These are phyloP conservation scores for Linanthus parryae DNA, from an alignment of 148 eudicot genomes.

Conservation along the genomic window DNA sequence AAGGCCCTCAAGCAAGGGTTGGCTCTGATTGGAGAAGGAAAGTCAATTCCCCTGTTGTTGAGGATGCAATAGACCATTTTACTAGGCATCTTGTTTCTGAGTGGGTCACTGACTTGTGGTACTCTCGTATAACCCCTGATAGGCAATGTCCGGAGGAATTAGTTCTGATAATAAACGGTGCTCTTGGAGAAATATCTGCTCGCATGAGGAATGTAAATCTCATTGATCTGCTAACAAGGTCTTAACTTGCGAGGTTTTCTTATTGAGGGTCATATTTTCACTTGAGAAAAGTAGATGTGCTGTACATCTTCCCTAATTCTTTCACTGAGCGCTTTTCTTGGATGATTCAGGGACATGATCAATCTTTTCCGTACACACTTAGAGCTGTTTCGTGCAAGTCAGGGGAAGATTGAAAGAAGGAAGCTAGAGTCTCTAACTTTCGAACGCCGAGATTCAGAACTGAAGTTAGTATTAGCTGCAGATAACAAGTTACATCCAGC, in stretches of 20 bases:
- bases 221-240: conserved; percentile 92
- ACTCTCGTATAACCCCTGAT: conserved; percentile 81
- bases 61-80: conserved; percentile 84
- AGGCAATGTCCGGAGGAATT: conserved; percentile 91
- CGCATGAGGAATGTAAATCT: conserved; percentile 82
- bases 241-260: conserved; percentile 11
- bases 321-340: conserved; percentile 9
- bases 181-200: conserved; percentile 71
- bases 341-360: conserved; percentile 71
- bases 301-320: too few species aligned
- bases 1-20: conserved; percentile 26
- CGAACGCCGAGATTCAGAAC: conserved; percentile 67
- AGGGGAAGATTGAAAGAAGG: conserved; percentile 56
- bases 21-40: conserved; percentile 76
- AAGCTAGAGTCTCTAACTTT: conserved; percentile 40
- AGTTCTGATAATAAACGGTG: conserved; percentile 77
- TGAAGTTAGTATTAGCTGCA: conserved; percentile 55
- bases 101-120: conserved; percentile 99
- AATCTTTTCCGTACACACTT: conserved; percentile 60
- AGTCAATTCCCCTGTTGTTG: conserved; percentile 85
- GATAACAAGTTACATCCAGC: conserved; percentile 89
- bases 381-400: conserved; percentile 78
- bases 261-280: conserved; percentile 1
- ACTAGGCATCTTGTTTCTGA: conserved; percentile 84
- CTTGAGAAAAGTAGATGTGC: too few species aligned